Conservation (phyloP, 2,329 filamentous ascomycete species). For the Xylariaceae sp. region DNA sequence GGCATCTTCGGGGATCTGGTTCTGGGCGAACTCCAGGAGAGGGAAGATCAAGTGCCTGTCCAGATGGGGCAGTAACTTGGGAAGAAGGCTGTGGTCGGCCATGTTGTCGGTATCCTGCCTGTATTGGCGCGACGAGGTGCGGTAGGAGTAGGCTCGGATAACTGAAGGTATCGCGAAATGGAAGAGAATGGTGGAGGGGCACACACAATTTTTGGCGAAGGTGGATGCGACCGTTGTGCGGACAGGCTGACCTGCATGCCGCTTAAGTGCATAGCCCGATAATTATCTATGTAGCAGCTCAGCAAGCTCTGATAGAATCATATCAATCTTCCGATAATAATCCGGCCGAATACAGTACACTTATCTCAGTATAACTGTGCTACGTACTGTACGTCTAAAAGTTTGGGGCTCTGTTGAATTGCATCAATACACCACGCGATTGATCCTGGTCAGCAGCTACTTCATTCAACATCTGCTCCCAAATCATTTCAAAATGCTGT, state of each 20-base stretch:
- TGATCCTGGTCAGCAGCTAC: too few relatives aligned
- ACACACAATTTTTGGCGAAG: background rate
- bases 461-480: too few relatives aligned
- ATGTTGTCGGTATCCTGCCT: slow-evolving; percentile 43
- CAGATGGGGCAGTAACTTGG: slow-evolving; percentile 85
- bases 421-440: too few relatives aligned
- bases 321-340: too few relatives aligned
- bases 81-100: slow-evolving; percentile 74
- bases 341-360: too few relatives aligned
- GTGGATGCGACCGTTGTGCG: background rate
- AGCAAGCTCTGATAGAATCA: too few relatives aligned
- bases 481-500: slow-evolving; percentile 13
- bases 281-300: too few relatives aligned
- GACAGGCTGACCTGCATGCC: background rate
- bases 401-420: too few relatives aligned
- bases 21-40: slow-evolving; percentile 84
- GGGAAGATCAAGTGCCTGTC: slow-evolving; percentile 97
- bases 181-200: slow-evolving; percentile 11
- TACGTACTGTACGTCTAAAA: too few relatives aligned
- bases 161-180: background rate
- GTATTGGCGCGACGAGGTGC: slow-evolving; percentile 1
- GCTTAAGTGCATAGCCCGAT: too few relatives aligned
- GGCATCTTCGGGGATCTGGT: slow-evolving; percentile 73
- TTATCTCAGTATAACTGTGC: too few relatives aligned
- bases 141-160: slow-evolving; percentile 1